Conservation (phyloP, 495 filamentous ascomycete species). For the Neurospora tetrasperma region DNA sequence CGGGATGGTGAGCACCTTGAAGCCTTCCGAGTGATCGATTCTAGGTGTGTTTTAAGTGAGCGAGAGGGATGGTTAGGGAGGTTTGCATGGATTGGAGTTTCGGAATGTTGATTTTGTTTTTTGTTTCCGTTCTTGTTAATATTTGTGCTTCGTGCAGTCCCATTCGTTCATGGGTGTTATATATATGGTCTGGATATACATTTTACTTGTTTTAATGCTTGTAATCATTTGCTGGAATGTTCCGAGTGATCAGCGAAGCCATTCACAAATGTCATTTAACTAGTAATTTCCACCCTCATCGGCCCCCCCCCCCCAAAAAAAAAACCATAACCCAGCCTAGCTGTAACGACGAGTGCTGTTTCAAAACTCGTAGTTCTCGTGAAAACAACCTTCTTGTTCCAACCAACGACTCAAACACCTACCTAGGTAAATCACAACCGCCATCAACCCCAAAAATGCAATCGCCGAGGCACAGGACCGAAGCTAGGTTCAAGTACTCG, state of each 20-base stretch:
- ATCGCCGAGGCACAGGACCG: background rate
- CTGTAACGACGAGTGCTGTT: too few relatives aligned
- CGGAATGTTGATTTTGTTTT: background rate
- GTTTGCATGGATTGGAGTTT: background rate
- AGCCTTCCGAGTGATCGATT: background rate
- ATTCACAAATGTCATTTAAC: too few relatives aligned
- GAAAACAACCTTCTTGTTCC: background rate
- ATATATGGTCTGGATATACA: background rate
- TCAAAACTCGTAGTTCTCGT: too few relatives aligned
- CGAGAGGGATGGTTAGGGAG: background rate
- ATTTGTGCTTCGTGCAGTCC: background rate
- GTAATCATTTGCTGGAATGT: too few relatives aligned
- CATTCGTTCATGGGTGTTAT: background rate
- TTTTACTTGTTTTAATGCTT: background rate
- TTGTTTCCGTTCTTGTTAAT: background rate
- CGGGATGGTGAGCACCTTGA: constrained; percentile 7
- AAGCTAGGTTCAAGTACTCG: background rate
- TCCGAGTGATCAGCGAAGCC: background rate
- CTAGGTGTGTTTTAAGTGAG: background rate
- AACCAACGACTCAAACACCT: background rate
- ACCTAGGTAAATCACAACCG: background rate
- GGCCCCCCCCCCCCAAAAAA: too few relatives aligned
- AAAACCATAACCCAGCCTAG: too few relatives aligned
- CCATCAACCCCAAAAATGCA: background rate
- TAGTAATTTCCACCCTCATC: too few relatives aligned